Conservation (phyloP, 352 stramenopile genomes). For the Phytophthora macrochlamydospora region DNA sequence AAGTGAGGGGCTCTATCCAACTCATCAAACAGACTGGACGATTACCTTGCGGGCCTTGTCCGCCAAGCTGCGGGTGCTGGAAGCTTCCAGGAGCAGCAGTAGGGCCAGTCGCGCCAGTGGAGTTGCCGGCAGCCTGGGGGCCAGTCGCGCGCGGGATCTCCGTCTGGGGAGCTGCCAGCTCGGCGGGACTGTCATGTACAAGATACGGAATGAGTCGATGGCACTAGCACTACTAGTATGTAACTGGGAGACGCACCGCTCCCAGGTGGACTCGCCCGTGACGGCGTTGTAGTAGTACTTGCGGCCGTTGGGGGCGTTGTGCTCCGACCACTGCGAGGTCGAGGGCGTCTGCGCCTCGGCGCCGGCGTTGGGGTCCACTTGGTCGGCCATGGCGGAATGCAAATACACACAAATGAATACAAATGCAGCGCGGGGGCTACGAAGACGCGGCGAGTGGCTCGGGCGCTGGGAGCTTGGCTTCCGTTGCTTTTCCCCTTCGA, state of each 20-base stretch:
- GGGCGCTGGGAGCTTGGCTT: constrained; percentile 1
- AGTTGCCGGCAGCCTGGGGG: constrained; percentile 26
- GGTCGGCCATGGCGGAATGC: constrained; percentile 68
- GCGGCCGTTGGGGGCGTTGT: constrained; percentile 89
- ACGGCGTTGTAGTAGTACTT: constrained; percentile 94
- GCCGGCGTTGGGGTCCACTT: constrained; percentile 52
- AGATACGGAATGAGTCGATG: neutral
- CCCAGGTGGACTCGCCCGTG: constrained; percentile 91
- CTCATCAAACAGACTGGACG: too few species aligned
- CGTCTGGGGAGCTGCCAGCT: constrained; percentile 47
- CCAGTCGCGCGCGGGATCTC: constrained; percentile 39
- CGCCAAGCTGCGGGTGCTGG: constrained; percentile 35
- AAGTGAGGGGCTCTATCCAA: neutral
- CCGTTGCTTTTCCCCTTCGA: neutral
- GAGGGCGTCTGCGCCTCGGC: constrained; percentile 42
- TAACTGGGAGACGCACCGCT: constrained; percentile 56
- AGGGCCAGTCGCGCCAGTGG: constrained; percentile 8
- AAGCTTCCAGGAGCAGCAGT: constrained; percentile 26
- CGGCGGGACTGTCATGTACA: constrained; percentile 44
- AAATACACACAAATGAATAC: constrained; percentile 51
- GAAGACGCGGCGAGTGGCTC: neutral
- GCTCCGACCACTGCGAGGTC: constrained; percentile 85
- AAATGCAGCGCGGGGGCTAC: constrained; percentile 40
- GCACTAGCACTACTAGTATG: neutral
- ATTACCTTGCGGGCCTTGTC: constrained; percentile 51